Base-by-base conservation (phyloP, 495 filamentous ascomycete species). In the Xylaria palmicola region DNA sequence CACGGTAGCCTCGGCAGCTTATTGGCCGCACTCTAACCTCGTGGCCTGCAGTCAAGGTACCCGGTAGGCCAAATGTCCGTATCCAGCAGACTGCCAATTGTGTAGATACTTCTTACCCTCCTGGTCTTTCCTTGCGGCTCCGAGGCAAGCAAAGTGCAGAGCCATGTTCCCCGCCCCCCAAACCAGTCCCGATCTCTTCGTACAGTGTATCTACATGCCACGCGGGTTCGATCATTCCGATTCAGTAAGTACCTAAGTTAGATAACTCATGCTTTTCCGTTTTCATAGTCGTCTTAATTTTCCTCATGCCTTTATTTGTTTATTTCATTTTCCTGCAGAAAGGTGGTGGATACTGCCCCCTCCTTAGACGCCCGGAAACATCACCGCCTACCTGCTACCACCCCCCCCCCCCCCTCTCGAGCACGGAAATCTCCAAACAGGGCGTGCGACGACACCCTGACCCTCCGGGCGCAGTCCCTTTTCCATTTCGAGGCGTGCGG, bases 31-130 rank as follows among this genome's bases (percentile, higher is more conserved):
- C 22, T 47, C 44, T 1, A 41, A 17, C 56, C 53, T 56, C 53
- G 53, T 56, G 53, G 26, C 39, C 26, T 56, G 39, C 7, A 39
- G 44, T 56, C 34, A 44, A 56, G 53, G 53, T 56, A 56, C 53
- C 53, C 53, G 53, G 53, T 56, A 44, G 53, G 53, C 22, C 39
- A 56, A 39, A 12, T 56, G 32, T 20, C n/a, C 22, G 26, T 26
- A n/a, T 12, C 45, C 3, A 49, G 15, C 30, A 30, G 15, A 15
- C 47, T 17, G 45, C 49, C 17, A 32, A 50, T 19, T 50, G 30
- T 36, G 32, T 52, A 52, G 32, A 36, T n/a, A n/a, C n/a, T n/a
- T n/a, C 48, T 32, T 15, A 22, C 45, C 48, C 22, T 17, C 27
- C 34, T 34, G 48, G 48, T n/a, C n/a, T n/a, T 19, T 26, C 27